These are phyloP conservation scores for Elsinoe necatrix DNA, from an alignment of 2,329 filamentous ascomycete species.

Conservation along the genomic window DNA sequence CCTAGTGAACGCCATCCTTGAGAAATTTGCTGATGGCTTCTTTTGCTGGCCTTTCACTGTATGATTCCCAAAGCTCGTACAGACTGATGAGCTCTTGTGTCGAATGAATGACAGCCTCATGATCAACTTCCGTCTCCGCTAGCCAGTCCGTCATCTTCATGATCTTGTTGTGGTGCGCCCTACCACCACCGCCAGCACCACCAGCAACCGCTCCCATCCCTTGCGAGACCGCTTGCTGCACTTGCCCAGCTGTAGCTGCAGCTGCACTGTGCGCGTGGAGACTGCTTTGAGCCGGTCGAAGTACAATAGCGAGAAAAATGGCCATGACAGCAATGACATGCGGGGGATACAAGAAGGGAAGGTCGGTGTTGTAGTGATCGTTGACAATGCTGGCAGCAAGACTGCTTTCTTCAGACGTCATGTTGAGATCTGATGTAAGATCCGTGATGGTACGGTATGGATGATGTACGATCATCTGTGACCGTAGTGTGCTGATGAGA, in stretches of 20 bases:
- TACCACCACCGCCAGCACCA: slow-evolving; percentile 21
- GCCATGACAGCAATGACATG: slow-evolving; percentile 82
- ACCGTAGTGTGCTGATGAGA: slow-evolving; percentile 83
- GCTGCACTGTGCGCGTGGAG: slow-evolving; percentile 36
- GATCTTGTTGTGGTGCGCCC: slow-evolving; percentile 16
- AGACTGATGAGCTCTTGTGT: slow-evolving; percentile 87
- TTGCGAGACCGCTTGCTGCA: slow-evolving; percentile 24
- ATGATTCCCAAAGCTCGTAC: slow-evolving; percentile 67
- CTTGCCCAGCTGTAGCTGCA: slow-evolving; percentile 21
- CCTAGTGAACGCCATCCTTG: slow-evolving; percentile 39
- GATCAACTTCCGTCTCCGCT: slow-evolving; percentile 76
- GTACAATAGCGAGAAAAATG: slow-evolving; percentile 73
- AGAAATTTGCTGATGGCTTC: slow-evolving; percentile 55
- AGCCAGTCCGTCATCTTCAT: slow-evolving; percentile 63
- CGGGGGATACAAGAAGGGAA: slow-evolving; percentile 78
- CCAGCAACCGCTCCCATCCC: slow-evolving; percentile 22
- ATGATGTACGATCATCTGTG: slow-evolving; percentile 82
- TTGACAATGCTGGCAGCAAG: slow-evolving; percentile 80
- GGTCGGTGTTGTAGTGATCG: slow-evolving; percentile 84
- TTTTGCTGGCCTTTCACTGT: slow-evolving; percentile 56
- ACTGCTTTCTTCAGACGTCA: slow-evolving; percentile 69
- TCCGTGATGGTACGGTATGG: slow-evolving; percentile 75
- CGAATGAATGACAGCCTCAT: slow-evolving; percentile 76
- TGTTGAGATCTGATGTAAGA: slow-evolving; percentile 58
- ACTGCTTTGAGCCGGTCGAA: slow-evolving; percentile 55